Evolutionary conservation across 1,284 basidiomycete species (phyloP), one percentile per base, ranked within the genome.

Genomic region (Amylostereum areolatum): DNA sequence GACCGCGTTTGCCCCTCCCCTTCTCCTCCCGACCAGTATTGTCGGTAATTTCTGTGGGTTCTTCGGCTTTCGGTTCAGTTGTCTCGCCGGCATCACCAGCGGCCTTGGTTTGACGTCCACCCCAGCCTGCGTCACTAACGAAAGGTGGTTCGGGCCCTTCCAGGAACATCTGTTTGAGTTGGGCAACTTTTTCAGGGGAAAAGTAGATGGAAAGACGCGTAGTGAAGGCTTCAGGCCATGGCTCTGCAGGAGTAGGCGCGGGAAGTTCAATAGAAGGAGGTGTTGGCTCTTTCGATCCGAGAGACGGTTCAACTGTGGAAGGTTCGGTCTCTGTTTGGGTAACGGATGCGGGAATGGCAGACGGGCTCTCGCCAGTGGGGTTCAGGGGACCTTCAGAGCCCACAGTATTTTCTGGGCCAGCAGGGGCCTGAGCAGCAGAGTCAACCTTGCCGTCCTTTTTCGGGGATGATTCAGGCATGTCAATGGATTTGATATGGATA

Each of bases 401-500:
- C 56, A 53, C 49, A 7, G 43, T 29, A 2, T 42, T 39, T 32
- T 47, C 36, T 24, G 44, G 48, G 10, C 33, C 32, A 29, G 45
- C 30, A 11, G 35, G 35, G 47, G 56, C 59, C 25, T 37, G 28
- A 11, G 46, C 47, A 43, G 45, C 34, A 43, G 45, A 40, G 11
- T 32, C 49, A 6, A 33, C 33, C 5, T 43, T 28, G 28, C 49
- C 53, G 40, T 49, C 52, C 55, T 72, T 72, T 55, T 66, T 71
- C 34, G 56, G 68, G 5, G 74, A 62, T 48, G 81, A 70, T 62
- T 77, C 72, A 5, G 92, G 88, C 64, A 81, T 82, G 41, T 69
- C 78, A 37, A 97, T 76, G 43, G 83, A 81, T 60, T 87, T 87
- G 35, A 97, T 64, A 61, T 89, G 86, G 6, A 94, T 70, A 3